phyloP scores from a whole-genome alignment of 352 stramenopile species.

The Saprolegnia parasitica region DNA sequence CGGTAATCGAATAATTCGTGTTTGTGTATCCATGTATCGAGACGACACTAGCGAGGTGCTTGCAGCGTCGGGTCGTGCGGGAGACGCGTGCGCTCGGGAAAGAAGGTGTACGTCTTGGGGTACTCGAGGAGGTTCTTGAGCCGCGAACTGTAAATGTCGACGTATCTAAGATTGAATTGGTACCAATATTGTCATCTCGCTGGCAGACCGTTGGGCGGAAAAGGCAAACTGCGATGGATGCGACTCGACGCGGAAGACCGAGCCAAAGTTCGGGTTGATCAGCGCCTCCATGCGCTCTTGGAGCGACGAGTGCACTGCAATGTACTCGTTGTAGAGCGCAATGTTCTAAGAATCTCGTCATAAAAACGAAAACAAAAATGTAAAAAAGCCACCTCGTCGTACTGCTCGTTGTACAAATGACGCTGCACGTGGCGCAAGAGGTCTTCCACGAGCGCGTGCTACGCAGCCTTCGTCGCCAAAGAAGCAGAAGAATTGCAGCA shows the following conservation, averaged over 20 bases:
- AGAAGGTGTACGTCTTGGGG: conserved; percentile 79
- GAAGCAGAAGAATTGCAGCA: conserved; percentile 1
- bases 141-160: conserved; percentile 84
- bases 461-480: background rate
- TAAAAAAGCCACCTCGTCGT: conserved; percentile 36
- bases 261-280: conserved; percentile 86
- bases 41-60: background rate
- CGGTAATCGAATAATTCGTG: background rate
- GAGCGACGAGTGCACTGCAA: conserved; percentile 54
- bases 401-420: conserved; percentile 40
- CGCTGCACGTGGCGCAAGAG: conserved; percentile 66
- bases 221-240: conserved; percentile 85
- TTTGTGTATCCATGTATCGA: too few species aligned
- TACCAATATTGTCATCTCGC: background rate
- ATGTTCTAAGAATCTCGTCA: background rate
- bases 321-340: conserved; percentile 50
- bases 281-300: conserved; percentile 68
- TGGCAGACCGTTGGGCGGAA: conserved; percentile 53
- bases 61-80: conserved; percentile 39
- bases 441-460: conserved; percentile 40
- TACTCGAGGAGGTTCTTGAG: conserved; percentile 82
- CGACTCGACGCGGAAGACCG: conserved; percentile 75
- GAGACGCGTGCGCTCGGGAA: conserved; percentile 61
- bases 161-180: conserved; percentile 38
- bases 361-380: too few species aligned